Evolutionary conservation across 768 basidiomycete species (phyloP), one percentile per base, ranked within the genome.

Genomic region (Psilocybe cyanescens): DNA sequence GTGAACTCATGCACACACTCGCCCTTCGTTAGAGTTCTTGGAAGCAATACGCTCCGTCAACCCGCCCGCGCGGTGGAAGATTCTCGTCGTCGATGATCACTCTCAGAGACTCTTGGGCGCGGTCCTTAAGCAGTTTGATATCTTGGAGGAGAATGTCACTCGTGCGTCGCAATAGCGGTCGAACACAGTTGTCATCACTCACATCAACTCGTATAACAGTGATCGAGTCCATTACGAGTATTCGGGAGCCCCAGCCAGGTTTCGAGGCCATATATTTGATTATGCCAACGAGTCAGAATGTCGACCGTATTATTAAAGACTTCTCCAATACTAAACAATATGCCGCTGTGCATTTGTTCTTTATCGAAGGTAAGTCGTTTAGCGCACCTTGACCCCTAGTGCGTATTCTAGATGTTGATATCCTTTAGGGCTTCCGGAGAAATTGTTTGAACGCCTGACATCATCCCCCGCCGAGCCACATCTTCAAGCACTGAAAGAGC

Each of bases 121-220:
- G 8, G 94, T 96, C 3, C 82, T 98, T 67, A 95, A 94, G 76
- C 90, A 94, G 72, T 95, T 92, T 68, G 97, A 99, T 73, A 92
- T 99, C 58, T 76, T 99, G 58, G 90, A 95, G 74, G 94, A 97
- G 81, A 96, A 96, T 80, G 94, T 99, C 46, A 97, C 95, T 49
- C 84, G 97, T 97, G 78, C 72, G 94, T 81, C 55, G 50, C 44
- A 16, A 49, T 50, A 37, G 30, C 16, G 17, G 11, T 47, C 47
- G 28, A 51, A 44, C 9, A 14, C 45, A 12, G 48, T 35, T 48
- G 44, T 54, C 37, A 50, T 35, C 58, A 58, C 48, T 48, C 49
- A 60, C 54, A 49, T 63, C 55, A 35, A 48, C 19, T 33, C 31
- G 48, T 8, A 1, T 28, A 29, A 49, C 74, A 99, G 97, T 94